Base-by-base conservation (phyloP, 768 basidiomycete genomes). In the Chalciporus sphaerocephalus region DNA sequence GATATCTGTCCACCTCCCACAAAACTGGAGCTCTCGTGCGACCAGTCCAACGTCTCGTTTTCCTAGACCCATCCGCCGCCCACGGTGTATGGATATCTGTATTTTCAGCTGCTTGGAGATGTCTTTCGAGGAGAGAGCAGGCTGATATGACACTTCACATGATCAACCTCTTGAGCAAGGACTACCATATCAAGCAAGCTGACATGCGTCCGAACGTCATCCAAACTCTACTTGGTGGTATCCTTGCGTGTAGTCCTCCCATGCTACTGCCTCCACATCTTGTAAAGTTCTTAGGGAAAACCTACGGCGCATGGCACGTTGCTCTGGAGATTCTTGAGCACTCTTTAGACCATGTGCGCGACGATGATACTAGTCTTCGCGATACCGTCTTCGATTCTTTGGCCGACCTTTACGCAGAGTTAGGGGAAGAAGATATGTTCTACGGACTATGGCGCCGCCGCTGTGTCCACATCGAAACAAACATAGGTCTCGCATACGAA, bases 371-470 rank as follows among this genome's bases (percentile, higher is more conserved):
- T 23, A 75, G 76, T 24, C 72, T 92, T 13, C 83, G 85, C 12
- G 93, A 97, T 40, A 85, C 82, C 36, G 83, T 92, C 36, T 83
- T 81, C 46, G 94, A 96, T 62, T 90, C 96, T 1, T 74, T 99
- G 23, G 87, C 92, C 13, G 96, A 98, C 59, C 74, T 97, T 6
- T 99, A 97, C 55, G 92, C 95, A 1, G 96, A 99, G 60, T 69
- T 99, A 35, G 84, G 83, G 2, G 96, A 99, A 69, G 95, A 97
- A 51, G 96, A 99, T 62, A 78, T 96, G 68, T 96, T 97, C 64
- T 94, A 99, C 60, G 96, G 96, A 0, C 70, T 96, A 15, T 98
- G 95, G 89, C 79, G 96, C 23, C 81, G 87, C 37, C 88, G 96
- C 9, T 85, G 83, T 37, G 75, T 92, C n/a, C 88, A 91, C 54